These are phyloP conservation scores for Quercus wislizeni DNA, from an alignment of 306 rosid species.

Conservation along the genomic window DNA sequence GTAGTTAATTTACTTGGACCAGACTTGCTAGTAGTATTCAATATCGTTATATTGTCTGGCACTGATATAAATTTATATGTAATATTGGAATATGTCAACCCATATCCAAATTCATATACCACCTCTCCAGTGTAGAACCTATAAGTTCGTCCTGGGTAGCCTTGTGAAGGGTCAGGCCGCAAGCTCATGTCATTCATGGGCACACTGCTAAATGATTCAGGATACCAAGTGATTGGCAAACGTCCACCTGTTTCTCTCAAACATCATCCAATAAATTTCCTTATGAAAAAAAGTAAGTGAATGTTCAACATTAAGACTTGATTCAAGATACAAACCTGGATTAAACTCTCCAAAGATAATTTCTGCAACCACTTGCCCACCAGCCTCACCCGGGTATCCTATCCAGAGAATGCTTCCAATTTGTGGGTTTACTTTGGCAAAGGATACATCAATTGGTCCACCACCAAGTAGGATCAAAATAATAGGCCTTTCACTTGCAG, in stretches of 20 bases:
- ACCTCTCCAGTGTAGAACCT: slow-evolving; percentile 71
- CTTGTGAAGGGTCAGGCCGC: slow-evolving; percentile 76
- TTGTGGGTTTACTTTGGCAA: slow-evolving; percentile 48
- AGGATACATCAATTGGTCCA: slow-evolving; percentile 82
- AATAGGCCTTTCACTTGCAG: slow-evolving; percentile 58
- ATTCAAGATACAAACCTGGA: slow-evolving; percentile 56
- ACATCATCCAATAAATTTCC: too few species aligned
- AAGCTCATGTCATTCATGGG: slow-evolving; percentile 86
- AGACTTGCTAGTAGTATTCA: slow-evolving; percentile 18
- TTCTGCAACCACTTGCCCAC: slow-evolving; percentile 81
- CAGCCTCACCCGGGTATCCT: slow-evolving; percentile 90
- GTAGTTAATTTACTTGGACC: slow-evolving; percentile 25
- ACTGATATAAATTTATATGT: slow-evolving; percentile 62
- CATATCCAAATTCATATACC: slow-evolving; percentile 76
- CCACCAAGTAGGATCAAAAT: slow-evolving; percentile 80
- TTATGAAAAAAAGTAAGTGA: too few species aligned
- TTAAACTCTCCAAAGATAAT: slow-evolving; percentile 73
- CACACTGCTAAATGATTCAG: slow-evolving; percentile 66
- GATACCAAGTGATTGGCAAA: slow-evolving; percentile 84
- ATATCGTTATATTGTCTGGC: slow-evolving; percentile 47
- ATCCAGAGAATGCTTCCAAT: slow-evolving; percentile 82
- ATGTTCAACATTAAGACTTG: too few species aligned
- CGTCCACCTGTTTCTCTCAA: slow-evolving; percentile 58
- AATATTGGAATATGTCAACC: slow-evolving; percentile 70
- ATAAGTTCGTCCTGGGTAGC: slow-evolving; percentile 87